Evolutionary conservation across 768 basidiomycete species (phyloP).

Genomic region (Leucocoprinus leucothites): DNA sequence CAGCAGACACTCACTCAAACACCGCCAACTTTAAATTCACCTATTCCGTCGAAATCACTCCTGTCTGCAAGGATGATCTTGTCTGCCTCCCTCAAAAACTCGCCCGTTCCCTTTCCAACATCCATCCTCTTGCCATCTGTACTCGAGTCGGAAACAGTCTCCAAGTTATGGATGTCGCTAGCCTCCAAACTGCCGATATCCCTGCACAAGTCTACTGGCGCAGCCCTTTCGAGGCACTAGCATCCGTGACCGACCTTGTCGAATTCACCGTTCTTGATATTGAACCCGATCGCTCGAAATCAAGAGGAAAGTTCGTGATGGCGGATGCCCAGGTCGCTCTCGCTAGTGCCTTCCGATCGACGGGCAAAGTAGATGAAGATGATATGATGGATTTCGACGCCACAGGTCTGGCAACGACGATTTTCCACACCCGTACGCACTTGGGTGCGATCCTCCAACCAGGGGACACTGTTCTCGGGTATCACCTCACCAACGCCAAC

Average conservation of each 20-base stretch:
- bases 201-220: constrained; percentile 85
- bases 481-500: constrained; percentile 84
- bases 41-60: constrained; percentile 95
- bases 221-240: constrained; percentile 82
- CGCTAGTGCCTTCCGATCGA: constrained; percentile 72
- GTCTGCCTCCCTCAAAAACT: constrained; percentile 84
- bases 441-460: constrained; percentile 90
- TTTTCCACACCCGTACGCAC: constrained; percentile 95
- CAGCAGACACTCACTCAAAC: constrained; percentile 85
- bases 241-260: constrained; percentile 78
- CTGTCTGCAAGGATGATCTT: constrained; percentile 97
- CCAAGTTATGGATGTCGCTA: constrained; percentile 86
- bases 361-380: constrained; percentile 36
- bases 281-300: constrained; percentile 64
- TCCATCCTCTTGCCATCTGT: constrained; percentile 84
- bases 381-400: constrained; percentile 64
- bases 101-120: constrained; percentile 82
- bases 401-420: constrained; percentile 61
- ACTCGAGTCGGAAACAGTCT: constrained; percentile 89
- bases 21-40: constrained; percentile 98
- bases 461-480: constrained; percentile 91
- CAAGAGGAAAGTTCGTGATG: constrained; percentile 78
- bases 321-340: constrained; percentile 83
- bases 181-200: constrained; percentile 82
- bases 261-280: constrained; percentile 96